phyloP scores from a whole-genome alignment of 2,329 filamentous ascomycete genomes.

The Lasiodiplodia gonubiensis region DNA sequence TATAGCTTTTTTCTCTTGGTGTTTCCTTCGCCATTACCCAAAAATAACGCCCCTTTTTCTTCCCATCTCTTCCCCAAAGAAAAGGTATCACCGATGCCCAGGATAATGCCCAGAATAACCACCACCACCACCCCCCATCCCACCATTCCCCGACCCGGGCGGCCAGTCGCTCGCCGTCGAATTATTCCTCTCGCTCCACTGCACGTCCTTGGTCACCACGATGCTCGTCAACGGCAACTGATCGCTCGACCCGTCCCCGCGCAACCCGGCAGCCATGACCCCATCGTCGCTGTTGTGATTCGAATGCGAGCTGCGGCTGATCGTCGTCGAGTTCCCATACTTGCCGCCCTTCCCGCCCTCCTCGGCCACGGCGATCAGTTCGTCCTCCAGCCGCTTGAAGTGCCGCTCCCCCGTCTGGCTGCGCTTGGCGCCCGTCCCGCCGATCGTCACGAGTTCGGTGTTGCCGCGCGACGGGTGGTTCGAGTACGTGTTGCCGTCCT shows the following conservation, averaged over 20 bases:
- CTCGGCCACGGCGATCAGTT: neutral
- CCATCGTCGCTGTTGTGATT: neutral
- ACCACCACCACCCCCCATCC: neutral
- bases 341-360: neutral
- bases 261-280: neutral
- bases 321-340: slow-evolving; percentile 8
- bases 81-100: neutral
- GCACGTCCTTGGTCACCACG: slow-evolving; percentile 18
- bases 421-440: slow-evolving; percentile 14
- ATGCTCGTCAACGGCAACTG: slow-evolving; percentile 20
- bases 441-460: slow-evolving; percentile 22
- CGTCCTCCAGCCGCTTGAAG: slow-evolving; percentile 27
- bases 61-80: too few relatives aligned
- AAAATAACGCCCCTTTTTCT: too few relatives aligned
- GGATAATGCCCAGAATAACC: neutral
- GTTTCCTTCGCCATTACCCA: too few relatives aligned
- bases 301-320: neutral
- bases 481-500: neutral
- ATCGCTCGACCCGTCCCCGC: neutral
- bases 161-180: neutral
- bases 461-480: slow-evolving; percentile 10
- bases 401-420: slow-evolving; percentile 26
- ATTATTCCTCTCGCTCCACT: slow-evolving; percentile 13
- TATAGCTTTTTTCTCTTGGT: too few relatives aligned
- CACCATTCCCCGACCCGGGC: neutral